Evolutionary conservation across 495 filamentous ascomycete species (phyloP).

Genomic region (Tuber aestivum): DNA sequence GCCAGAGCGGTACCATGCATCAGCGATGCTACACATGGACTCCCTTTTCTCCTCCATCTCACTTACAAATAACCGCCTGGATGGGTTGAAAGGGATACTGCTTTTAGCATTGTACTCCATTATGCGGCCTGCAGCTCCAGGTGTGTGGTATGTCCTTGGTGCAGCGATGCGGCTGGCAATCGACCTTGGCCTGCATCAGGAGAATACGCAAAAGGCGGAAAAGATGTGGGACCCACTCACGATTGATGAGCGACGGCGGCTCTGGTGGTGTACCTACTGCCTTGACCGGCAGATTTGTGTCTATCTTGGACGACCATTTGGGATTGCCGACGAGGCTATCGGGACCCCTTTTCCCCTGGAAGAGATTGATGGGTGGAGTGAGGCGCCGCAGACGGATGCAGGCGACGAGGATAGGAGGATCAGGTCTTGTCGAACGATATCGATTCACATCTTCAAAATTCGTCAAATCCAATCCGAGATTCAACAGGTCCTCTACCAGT

Average conservation of each 20-base stretch:
- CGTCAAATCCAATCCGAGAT: conserved; percentile 47
- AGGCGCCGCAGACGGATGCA: conserved; percentile 45
- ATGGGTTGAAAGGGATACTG: conserved; percentile 47
- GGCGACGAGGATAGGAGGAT: conserved; percentile 37
- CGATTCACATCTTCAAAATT: conserved; percentile 49
- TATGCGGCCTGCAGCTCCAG: conserved; percentile 50
- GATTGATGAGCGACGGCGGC: conserved; percentile 51
- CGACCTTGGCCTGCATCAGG: conserved; percentile 51
- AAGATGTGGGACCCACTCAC: conserved; percentile 42
- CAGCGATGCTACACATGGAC: conserved; percentile 39
- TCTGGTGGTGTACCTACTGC: conserved; percentile 54
- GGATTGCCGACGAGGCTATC: conserved; percentile 52
- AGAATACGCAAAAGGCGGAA: conserved; percentile 40
- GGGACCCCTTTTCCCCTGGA: conserved; percentile 48
- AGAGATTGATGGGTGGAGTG: conserved; percentile 47
- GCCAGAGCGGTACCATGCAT: conserved; percentile 39
- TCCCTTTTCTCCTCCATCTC: conserved; percentile 33
- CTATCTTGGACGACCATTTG: conserved; percentile 50
- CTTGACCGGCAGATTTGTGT: conserved; percentile 51
- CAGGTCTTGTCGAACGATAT: conserved; percentile 44
- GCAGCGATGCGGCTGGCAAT: conserved; percentile 49
- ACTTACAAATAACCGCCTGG: conserved; percentile 34
- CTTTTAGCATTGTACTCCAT: conserved; percentile 52
- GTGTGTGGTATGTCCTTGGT: conserved; percentile 53
- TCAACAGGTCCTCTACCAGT: conserved; percentile 48